Evolutionary conservation across 768 basidiomycete species (phyloP).

Genomic region (Calocybe gangraenosa): DNA sequence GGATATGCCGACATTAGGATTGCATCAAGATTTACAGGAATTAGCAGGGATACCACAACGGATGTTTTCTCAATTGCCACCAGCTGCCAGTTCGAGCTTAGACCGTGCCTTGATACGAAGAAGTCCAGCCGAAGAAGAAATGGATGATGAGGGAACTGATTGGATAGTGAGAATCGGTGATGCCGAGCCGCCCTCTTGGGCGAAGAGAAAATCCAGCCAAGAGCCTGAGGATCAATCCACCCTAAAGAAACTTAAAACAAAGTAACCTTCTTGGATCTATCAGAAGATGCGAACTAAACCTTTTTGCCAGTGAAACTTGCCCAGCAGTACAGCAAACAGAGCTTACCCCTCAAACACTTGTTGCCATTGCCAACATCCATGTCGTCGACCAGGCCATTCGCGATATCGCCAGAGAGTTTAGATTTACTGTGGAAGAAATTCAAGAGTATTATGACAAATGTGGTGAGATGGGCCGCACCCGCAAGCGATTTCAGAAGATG

Average conservation of each 20-base stretch:
- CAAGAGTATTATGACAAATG: conserved; percentile 73
- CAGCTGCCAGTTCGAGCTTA: conserved; percentile 20
- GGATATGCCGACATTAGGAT: conserved; percentile 13
- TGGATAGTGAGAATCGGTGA: conserved; percentile 67
- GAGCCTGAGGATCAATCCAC: conserved; percentile 29
- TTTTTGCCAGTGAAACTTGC: conserved; percentile 14
- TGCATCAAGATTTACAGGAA: conserved; percentile 14
- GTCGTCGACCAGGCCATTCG: conserved; percentile 62
- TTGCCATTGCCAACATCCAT: conserved; percentile 44
- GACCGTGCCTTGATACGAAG: conserved; percentile 30
- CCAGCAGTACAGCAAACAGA: conserved; percentile 7
- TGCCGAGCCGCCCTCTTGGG: conserved; percentile 65
- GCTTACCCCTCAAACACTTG: conserved; percentile 28
- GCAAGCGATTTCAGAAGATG: conserved; percentile 64
- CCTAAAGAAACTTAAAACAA: conserved; percentile 40
- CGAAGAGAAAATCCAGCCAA: conserved; percentile 49
- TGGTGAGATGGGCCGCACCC: conserved; percentile 67
- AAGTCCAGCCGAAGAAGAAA: conserved; percentile 61
- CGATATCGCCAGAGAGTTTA: conserved; percentile 64
- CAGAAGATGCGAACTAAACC: background rate
- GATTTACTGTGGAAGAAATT: conserved; percentile 75
- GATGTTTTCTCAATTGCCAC: conserved; percentile 20
- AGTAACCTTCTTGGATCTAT: conserved; percentile 24
- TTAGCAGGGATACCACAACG: conserved; percentile 7
- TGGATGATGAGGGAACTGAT: conserved; percentile 59